These are phyloP conservation scores for Hibiscus syriacus DNA, from an alignment of 345 rosid genomes.

Conservation along the genomic window DNA sequence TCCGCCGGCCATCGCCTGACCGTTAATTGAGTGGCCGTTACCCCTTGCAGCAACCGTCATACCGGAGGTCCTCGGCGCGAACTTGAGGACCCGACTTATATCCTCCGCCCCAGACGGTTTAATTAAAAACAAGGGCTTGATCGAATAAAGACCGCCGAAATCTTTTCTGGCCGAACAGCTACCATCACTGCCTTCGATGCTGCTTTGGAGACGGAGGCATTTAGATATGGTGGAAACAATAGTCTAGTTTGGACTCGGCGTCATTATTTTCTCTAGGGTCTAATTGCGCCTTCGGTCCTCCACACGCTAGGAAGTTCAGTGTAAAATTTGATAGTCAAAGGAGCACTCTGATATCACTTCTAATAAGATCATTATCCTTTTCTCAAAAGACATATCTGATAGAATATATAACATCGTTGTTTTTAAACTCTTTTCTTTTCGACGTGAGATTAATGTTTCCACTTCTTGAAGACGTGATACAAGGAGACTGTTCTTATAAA, in stretches of 20 bases:
- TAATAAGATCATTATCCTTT: no score
- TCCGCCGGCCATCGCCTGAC: slow-evolving; percentile 84
- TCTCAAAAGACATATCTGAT: no score
- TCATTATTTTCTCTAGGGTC: slow-evolving; percentile 26
- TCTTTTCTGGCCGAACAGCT: slow-evolving; percentile 45
- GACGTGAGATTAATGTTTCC: no score
- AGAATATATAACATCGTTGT: no score
- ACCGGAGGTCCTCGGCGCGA: slow-evolving; percentile 38
- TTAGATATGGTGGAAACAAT: slow-evolving; percentile 28
- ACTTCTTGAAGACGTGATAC: no score
- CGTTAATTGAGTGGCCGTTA: slow-evolving; percentile 95
- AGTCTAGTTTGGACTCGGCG: slow-evolving; percentile 36
- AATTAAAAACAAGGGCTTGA: slow-evolving; percentile 52
- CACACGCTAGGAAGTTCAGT: no score
- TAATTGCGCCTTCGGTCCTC: no score
- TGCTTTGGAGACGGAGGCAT: slow-evolving; percentile 53
- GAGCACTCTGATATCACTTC: no score
- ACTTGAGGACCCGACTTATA: slow-evolving; percentile 45
- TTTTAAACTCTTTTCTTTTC: no score
- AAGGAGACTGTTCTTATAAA: no score
- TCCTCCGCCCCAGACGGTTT: slow-evolving; percentile 59
- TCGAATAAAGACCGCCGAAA: slow-evolving; percentile 73
- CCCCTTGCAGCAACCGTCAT: slow-evolving; percentile 94
- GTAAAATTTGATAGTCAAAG: no score
- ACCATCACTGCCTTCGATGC: slow-evolving; percentile 26